Base-by-base conservation (phyloP, 2,329 filamentous ascomycete genomes). In the Lasiodiplodia citricola region DNA sequence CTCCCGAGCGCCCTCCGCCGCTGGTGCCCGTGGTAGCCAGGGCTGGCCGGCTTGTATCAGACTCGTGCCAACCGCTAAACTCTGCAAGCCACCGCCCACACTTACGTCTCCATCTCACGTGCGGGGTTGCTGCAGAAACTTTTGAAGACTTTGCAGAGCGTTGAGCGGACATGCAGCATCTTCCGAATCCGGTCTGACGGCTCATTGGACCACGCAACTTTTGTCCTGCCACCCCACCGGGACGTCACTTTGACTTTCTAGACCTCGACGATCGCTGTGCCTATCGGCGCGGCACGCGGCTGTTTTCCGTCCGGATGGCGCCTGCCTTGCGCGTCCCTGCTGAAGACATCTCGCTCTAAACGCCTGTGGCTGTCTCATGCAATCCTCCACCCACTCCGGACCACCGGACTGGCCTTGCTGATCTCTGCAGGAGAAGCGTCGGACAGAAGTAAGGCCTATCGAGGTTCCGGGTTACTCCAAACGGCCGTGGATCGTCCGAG, bases 81-180 rank as follows among this genome's bases (percentile, higher is more conserved):
- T 64, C 47, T 64, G 60, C 60, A 64, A 64, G 60, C 60, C 60
- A 64, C 47, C n/a, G 10, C 31, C 47, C 60, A 47, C 60, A 37
- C 47, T 52, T 52, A 28, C 60, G 31, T 18, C 4, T 16, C 5
- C 57, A 7, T 47, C 21, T 64, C 60, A 52, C 60, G 44, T 52
- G 60, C 60, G 60, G 60, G 47, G 60, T 52, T 52, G 44, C 28
- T 64, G 60, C 60, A 64, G 60, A 52, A 52, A 52, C n/a, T 38
- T 37, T 38, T 51, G 10, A 52, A 11, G 60, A 23, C 60, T 64
- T 31, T 64, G 60, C 60, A 64, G 60, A 38, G 51, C 23, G 60
- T 64, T 64, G 47, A 64, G 47, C 47, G 35, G 16, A 50, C 44
- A 37, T 38, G 60, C 60, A 52, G 14, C 60, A 23, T 31, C 52